phyloP scores from a whole-genome alignment of 352 stramenopile genomes.

The Pythium grandisporangium region DNA sequence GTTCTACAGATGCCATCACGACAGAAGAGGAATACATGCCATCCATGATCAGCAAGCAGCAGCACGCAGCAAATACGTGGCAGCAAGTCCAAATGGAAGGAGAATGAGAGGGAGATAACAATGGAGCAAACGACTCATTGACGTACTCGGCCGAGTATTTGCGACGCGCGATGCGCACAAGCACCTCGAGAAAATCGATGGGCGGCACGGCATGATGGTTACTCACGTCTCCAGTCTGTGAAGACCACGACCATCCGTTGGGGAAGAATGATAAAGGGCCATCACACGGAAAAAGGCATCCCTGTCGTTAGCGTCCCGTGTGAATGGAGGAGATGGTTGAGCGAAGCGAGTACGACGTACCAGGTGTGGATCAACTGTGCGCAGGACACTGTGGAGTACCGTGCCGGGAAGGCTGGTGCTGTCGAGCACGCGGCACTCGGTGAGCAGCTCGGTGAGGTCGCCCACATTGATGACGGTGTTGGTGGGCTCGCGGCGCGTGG shows the following conservation, averaged over 20 bases:
- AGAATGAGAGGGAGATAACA: background rate
- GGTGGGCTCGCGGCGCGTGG: slow-evolving; percentile 23
- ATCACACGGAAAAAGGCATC: too few species aligned
- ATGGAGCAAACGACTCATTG: background rate
- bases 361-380: slow-evolving; percentile 39
- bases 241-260: too few species aligned
- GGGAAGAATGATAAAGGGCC: too few species aligned
- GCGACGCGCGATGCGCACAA: slow-evolving; percentile 44
- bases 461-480: slow-evolving; percentile 40
- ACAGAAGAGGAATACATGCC: too few species aligned
- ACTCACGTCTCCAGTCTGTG: slow-evolving; percentile 15
- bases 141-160: slow-evolving; percentile 62
- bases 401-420: slow-evolving; percentile 17
- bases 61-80: too few species aligned
- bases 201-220: slow-evolving; percentile 35
- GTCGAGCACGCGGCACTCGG: slow-evolving; percentile 61
- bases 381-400: slow-evolving; percentile 34
- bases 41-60: too few species aligned
- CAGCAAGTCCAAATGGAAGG: too few species aligned
- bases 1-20: too few species aligned
- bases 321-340: too few species aligned
- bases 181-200: slow-evolving; percentile 52
- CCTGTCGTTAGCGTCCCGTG: too few species aligned
- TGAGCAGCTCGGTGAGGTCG: slow-evolving; percentile 47
- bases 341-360: too few species aligned